Base-by-base conservation (phyloP, 73 alveolate species). In the Paramecium primaurelia region DNA sequence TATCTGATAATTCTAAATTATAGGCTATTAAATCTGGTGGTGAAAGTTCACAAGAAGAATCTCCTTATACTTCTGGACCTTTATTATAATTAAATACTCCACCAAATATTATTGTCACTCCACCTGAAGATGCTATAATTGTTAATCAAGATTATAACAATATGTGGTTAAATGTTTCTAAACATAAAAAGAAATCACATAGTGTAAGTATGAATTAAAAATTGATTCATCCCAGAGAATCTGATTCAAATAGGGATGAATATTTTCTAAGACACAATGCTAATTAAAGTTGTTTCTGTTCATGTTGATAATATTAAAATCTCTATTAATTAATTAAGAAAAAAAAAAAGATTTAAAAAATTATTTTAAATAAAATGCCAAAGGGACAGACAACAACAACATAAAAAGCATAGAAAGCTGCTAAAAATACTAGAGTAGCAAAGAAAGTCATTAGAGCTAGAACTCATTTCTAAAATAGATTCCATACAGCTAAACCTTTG, bases 401-500 rank as follows among this genome's bases (percentile, higher is more conserved):
- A 36, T 73, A 80, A 47, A 32, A 80, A 49, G 91, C 91, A 8
- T 44, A 80, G 58, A 80, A 80, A 18, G 73, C 91, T 45, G 75
- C 71, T 16, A 45, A 80, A 26, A 47, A 28, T 45, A 77, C 91
- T 4, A 40, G 77, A 80, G 47, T 32, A 14, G 91, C 64, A 3
- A 80, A 80, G 91, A 80, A 49, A 12, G 58, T 80, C 51, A 47
- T 25, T 32, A 80, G 58, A 47, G 58, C 91, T 9, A 80, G 91
- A 80, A 42, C 58, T 25, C 91, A 80, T 47, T 80, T 44, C 45
- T 8, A 80, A 80, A 80, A 80, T 47, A 80, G 91, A 80, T 80
- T 80, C 91, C 91, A 80, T 38, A 80, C 75, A 42, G 54, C 47
- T 3, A 20, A 14, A 25, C 91, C 91, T 25, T 80, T 80, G 47